Conservation (phyloP, 768 basidiomycete genomes). For the Termitomyces sp. region DNA sequence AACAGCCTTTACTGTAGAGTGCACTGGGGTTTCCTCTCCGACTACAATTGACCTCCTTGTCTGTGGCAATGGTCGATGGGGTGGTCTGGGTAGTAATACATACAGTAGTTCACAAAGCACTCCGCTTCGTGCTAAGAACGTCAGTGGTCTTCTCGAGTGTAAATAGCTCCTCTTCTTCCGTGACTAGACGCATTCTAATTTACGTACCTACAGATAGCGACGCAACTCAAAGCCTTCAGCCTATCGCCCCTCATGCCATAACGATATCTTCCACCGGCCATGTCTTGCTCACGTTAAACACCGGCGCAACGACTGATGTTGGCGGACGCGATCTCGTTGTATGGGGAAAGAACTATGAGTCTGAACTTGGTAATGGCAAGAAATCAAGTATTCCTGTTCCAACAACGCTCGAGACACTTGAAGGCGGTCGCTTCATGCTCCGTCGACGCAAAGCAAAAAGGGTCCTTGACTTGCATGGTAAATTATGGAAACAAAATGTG, state of each 20-base stretch:
- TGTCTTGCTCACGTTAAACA: constrained; percentile 68
- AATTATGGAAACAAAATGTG: constrained; percentile 52
- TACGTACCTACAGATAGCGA: constrained; percentile 57
- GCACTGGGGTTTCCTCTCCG: constrained; percentile 19
- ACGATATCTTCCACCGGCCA: constrained; percentile 74
- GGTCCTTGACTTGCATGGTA: constrained; percentile 56
- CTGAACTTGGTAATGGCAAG: constrained; percentile 73
- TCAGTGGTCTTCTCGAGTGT: constrained; percentile 89
- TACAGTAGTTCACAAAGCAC: constrained; percentile 68
- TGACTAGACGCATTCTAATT: background rate
- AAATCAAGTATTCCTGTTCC: constrained; percentile 55
- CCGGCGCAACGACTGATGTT: constrained; percentile 40
- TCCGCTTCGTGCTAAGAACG: constrained; percentile 68
- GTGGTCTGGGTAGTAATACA: constrained; percentile 63
- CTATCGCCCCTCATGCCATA: constrained; percentile 58
- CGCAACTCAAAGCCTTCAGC: constrained; percentile 46
- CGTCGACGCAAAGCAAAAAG: constrained; percentile 40
- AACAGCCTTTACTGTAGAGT: constrained; percentile 73
- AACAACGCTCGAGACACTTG: constrained; percentile 39
- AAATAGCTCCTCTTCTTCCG: constrained; percentile 22
- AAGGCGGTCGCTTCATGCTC: constrained; percentile 59
- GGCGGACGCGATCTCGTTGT: constrained; percentile 62
- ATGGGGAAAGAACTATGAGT: constrained; percentile 73
- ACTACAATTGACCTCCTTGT: constrained; percentile 49
- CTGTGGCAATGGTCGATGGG: constrained; percentile 82